Evolutionary conservation across 2,329 filamentous ascomycete species (phyloP), one percentile per base, ranked within the genome.

Genomic region (Fusarium azukiicola): DNA sequence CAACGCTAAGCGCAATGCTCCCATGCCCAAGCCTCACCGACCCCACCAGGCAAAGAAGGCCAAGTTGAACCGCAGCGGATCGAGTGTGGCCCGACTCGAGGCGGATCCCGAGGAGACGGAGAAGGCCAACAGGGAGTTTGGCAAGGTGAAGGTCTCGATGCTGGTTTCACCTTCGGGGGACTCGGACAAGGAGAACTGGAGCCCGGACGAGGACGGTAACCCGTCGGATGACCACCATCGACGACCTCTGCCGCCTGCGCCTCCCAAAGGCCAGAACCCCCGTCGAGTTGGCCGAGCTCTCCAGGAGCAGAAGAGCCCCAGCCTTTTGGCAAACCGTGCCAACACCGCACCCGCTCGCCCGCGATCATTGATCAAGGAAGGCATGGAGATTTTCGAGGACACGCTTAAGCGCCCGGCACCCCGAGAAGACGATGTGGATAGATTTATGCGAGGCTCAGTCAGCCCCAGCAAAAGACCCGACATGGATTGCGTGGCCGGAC

Each of bases 181-280:
- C 83, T 98, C 96, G 2, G 97, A 99, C 86, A 99, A 99, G 88
- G 97, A 99, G 88, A 99, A 99, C 84, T 98, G 96, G 92, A 93
- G 90, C 83, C 94, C 90, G 3, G 90, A 89, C 77, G 90, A 90
- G 77, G 89, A 90, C 54, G 89, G 86, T 13, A 89, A 87, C 76
- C 82, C 86, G 69, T 86, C 76, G 32, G 83, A 78, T 68, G 79
- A 71, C 66, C 71, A 81, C 80, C 78, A 78, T 66, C 85, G 85
- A 68, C 87, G 87, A 38, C 87, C 86, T 7, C 80, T 89, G 50
- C 88, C 89, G 8, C 84, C 85, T 8, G 82, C 80, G 14, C 79
- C 84, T 27, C 73, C 80, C 36, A 85, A 84, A 56, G 38, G 74
- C 13, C 74, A 83, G 40, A 87, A 90, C 70, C 79, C 87, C 12